Evolutionary conservation across 2,329 filamentous ascomycete genomes (phyloP).

Genomic region (Claviceps quebecensis): DNA sequence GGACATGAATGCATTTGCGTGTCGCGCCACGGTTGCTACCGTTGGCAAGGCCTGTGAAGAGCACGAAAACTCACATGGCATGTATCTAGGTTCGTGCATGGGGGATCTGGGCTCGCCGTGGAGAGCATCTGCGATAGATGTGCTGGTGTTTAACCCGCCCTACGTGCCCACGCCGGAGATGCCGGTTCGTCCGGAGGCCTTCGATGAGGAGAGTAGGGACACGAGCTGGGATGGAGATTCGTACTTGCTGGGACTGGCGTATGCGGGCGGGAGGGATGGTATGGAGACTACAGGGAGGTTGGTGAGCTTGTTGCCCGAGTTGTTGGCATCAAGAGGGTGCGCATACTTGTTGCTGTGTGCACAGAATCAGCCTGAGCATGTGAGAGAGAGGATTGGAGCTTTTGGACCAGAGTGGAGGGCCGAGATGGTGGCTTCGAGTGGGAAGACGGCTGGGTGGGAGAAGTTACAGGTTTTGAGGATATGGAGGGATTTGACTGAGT

Average conservation of each 20-base stretch:
- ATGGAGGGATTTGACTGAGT: slow-evolving; percentile 40
- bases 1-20: slow-evolving; percentile 79
- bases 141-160: slow-evolving; percentile 91
- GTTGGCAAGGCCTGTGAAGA: slow-evolving; percentile 32
- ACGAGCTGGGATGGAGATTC: slow-evolving; percentile 64
- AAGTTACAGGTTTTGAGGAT: slow-evolving; percentile 80
- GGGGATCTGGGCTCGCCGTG: slow-evolving; percentile 57
- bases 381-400: slow-evolving; percentile 45
- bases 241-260: slow-evolving; percentile 69
- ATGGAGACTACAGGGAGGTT: slow-evolving; percentile 88
- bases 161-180: slow-evolving; percentile 80
- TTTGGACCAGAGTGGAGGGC: slow-evolving; percentile 52
- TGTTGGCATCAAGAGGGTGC: slow-evolving; percentile 55
- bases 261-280: slow-evolving; percentile 76
- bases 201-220: slow-evolving; percentile 10
- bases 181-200: slow-evolving; percentile 35
- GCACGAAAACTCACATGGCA: slow-evolving; percentile 23
- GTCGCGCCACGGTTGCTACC: slow-evolving; percentile 58
- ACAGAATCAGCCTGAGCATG: slow-evolving; percentile 70
- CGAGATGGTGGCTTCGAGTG: slow-evolving; percentile 68
- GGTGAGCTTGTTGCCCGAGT: slow-evolving; percentile 50
- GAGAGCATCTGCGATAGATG: slow-evolving; percentile 47
- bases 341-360: slow-evolving; percentile 84
- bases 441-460: slow-evolving; percentile 86
- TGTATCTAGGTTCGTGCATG: slow-evolving; percentile 52